Conservation (phyloP, 1,139 yeast genomes). For the Candida freyschussii region DNA sequence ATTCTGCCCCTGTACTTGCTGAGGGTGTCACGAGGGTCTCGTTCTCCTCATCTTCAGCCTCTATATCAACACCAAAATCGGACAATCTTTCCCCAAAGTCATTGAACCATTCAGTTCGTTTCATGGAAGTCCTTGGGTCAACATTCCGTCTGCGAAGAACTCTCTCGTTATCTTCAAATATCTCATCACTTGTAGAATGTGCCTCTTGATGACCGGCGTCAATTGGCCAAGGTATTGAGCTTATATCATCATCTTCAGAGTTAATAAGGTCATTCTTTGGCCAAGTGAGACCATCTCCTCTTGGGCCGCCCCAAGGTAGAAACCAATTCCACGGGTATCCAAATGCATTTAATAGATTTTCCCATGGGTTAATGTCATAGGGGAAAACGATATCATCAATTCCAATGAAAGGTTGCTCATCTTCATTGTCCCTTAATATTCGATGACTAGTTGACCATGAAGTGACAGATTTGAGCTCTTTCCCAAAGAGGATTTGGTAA, state of each 20-base stretch:
- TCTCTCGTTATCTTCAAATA: slow-evolving; percentile 7
- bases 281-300: slow-evolving; percentile 49
- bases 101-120: slow-evolving; percentile 61
- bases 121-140: slow-evolving; percentile 28
- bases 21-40: not conserved
- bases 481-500: slow-evolving; percentile 39
- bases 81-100: slow-evolving; percentile 74
- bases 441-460: slow-evolving; percentile 37
- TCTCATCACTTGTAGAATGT: slow-evolving; percentile 26
- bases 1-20: too few species aligned
- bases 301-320: slow-evolving; percentile 61
- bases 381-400: slow-evolving; percentile 58
- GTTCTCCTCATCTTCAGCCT: slow-evolving; percentile 27
- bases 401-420: slow-evolving; percentile 33
- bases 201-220: slow-evolving; percentile 59
- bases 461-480: slow-evolving; percentile 40
- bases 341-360: slow-evolving; percentile 45
- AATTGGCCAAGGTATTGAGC: slow-evolving; percentile 82
- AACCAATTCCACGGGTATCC: slow-evolving; percentile 67
- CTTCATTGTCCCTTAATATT: slow-evolving; percentile 22
- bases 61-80: slow-evolving; percentile 86
- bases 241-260: slow-evolving; percentile 50
- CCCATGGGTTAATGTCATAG: slow-evolving; percentile 63
- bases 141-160: slow-evolving; percentile 28
- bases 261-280: slow-evolving; percentile 45